Evolutionary conservation across 1,284 basidiomycete genomes (phyloP).

Genomic region (Leccinum variabile): DNA sequence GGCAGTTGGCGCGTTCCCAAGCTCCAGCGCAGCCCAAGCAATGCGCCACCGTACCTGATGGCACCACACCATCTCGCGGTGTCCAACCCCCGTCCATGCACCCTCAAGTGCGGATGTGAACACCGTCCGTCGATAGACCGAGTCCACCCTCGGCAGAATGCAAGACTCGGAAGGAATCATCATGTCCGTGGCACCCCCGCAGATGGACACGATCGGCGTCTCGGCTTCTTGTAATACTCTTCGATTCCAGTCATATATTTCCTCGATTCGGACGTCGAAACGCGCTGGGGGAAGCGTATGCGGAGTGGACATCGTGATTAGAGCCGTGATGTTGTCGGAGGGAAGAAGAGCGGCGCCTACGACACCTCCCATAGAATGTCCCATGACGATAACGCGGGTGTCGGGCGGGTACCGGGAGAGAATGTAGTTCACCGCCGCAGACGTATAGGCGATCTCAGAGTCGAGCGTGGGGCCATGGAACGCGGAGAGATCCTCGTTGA

Average conservation of each 20-base stretch:
- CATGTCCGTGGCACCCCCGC: conserved; percentile 89
- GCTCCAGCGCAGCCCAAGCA: conserved; percentile 75
- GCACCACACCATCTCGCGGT: conserved; percentile 98
- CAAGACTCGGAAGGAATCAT: conserved; percentile 94
- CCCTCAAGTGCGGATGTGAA: conserved; percentile 89
- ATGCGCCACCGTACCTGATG: conserved; percentile 92
- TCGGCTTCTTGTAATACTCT: conserved; percentile 39
- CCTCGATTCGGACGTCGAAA: conserved; percentile 79
- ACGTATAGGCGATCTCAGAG: conserved; percentile 80
- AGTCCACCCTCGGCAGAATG: conserved; percentile 48
- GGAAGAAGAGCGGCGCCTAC: conserved; percentile 79
- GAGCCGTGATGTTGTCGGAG: conserved; percentile 63
- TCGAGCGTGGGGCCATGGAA: conserved; percentile 90
- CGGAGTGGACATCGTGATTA: conserved; percentile 95
- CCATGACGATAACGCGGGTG: conserved; percentile 76
- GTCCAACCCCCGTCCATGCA: conserved; percentile 93
- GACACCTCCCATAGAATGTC: conserved; percentile 99
- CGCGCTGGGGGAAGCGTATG: conserved; percentile 88
- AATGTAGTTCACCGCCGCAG: conserved; percentile 74
- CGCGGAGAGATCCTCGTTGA: conserved; percentile 96
- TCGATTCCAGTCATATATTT: conserved; percentile 59
- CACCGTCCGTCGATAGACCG: conserved; percentile 63
- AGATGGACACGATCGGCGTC: conserved; percentile 81
- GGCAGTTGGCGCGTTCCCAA: conserved; percentile 42
- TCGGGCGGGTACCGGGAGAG: conserved; percentile 69